Conservation (phyloP, 1,139 yeast genomes). For the Spathaspora sp. region DNA sequence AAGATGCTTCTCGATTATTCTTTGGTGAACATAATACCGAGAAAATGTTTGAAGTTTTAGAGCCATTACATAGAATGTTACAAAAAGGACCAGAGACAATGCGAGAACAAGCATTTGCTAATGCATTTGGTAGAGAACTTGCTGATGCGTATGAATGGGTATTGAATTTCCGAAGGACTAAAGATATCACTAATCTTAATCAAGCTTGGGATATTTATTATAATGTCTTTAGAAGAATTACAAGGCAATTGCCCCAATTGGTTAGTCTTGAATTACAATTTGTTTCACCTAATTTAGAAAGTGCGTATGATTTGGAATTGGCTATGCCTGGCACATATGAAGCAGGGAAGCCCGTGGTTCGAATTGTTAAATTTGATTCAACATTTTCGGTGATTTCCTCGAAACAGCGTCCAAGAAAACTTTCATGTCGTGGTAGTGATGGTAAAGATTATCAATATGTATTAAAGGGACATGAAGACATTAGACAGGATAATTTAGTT, state of each 20-base stretch:
- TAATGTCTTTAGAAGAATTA: constrained; percentile 87
- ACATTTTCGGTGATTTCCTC: constrained; percentile 88
- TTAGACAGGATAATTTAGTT: constrained; percentile 94
- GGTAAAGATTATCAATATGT: constrained; percentile 83
- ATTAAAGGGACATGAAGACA: constrained; percentile 96
- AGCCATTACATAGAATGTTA: constrained; percentile 82
- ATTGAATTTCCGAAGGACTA: constrained; percentile 76
- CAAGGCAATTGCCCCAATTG: constrained; percentile 84
- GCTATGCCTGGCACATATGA: constrained; percentile 94
- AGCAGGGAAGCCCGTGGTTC: constrained; percentile 78
- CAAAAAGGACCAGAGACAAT: constrained; percentile 89
- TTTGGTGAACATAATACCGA: constrained; percentile 95
- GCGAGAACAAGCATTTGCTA: constrained; percentile 89
- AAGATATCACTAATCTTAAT: constrained; percentile 83
- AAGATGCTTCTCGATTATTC: constrained; percentile 91
- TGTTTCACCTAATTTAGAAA: constrained; percentile 86
- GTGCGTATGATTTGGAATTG: constrained; percentile 75
- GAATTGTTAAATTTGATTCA: constrained; percentile 77
- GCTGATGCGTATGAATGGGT: constrained; percentile 96
- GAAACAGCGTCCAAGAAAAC: constrained; percentile 90
- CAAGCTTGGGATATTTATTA: constrained; percentile 98
- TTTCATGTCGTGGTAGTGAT: constrained; percentile 80
- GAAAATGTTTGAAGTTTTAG: constrained; percentile 88
- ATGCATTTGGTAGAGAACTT: constrained; percentile 90
- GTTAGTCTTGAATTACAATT: constrained; percentile 87